Percentiles rank a stretch among this genome's conserved stretches.
Conservation (phyloP, 345 rosid species). For the Eucalyptus globulus region DNA sequence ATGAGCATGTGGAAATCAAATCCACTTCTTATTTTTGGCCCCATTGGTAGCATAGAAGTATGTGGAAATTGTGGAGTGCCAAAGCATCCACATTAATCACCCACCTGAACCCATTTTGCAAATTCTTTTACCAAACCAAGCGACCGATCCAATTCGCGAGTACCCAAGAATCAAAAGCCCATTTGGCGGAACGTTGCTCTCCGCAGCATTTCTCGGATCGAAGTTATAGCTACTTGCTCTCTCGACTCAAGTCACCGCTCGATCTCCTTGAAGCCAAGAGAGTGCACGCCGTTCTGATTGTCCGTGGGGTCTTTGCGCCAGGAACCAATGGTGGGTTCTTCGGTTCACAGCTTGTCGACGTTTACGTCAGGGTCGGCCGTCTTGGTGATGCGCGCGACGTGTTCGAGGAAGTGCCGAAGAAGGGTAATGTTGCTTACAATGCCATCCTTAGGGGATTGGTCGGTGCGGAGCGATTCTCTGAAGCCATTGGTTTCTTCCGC, state of each 20-base stretch:
- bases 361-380: slow-evolving; percentile 7
- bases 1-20: not conserved
- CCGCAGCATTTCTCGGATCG: not conserved
- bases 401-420: slow-evolving; percentile 16
- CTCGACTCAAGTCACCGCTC: slow-evolving; percentile 10
- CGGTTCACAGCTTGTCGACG: slow-evolving; percentile 19
- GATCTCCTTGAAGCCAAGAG: slow-evolving; percentile 7
- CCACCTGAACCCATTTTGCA: not conserved
- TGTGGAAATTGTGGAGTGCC: not conserved
- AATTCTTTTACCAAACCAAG: not conserved
- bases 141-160: not conserved
- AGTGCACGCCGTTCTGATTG: slow-evolving; percentile 4
- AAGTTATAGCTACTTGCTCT: not conserved
- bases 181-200: not conserved
- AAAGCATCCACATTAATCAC: not conserved
- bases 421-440: slow-evolving; percentile 21
- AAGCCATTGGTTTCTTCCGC: slow-evolving; percentile 4
- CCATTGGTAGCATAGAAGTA: not conserved
- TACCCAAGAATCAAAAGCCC: not conserved
- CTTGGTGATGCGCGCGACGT: slow-evolving; percentile 4
- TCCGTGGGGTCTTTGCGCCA: slow-evolving; percentile 4
- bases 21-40: not conserved
- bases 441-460: slow-evolving; percentile 14
- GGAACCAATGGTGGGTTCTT: not conserved
- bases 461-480: not conserved